phyloP scores from a whole-genome alignment of 2,329 filamentous ascomycete genomes.

The Metarhizium guizhouense region DNA sequence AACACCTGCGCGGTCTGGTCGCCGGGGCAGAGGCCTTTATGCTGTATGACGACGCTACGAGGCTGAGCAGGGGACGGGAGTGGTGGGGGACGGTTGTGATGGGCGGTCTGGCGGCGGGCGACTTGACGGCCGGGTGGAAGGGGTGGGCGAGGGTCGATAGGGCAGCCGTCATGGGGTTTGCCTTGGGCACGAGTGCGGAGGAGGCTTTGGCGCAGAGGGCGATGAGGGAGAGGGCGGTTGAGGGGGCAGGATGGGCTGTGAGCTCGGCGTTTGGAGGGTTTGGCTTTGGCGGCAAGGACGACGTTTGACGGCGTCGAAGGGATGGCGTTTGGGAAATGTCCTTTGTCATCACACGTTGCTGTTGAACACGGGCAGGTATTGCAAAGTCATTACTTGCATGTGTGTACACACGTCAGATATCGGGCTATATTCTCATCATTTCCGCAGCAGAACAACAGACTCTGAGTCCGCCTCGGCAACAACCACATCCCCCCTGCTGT shows the following conservation, averaged over 20 bases:
- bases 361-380: too few species aligned
- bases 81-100: constrained; percentile 53
- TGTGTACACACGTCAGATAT: too few species aligned
- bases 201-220: constrained; percentile 35
- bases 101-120: constrained; percentile 28
- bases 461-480: too few species aligned
- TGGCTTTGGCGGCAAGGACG: constrained; percentile 21
- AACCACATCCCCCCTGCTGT: too few species aligned
- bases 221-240: constrained; percentile 29
- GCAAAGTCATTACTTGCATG: too few species aligned
- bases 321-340: too few species aligned
- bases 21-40: constrained; percentile 36
- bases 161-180: constrained; percentile 30
- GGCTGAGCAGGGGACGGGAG: constrained; percentile 34
- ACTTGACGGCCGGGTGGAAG: constrained; percentile 25
- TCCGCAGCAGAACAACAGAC: too few species aligned
- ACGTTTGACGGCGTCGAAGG: not conserved
- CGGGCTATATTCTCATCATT: too few species aligned
- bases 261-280: constrained; percentile 42
- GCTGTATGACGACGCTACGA: constrained; percentile 34
- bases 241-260: constrained; percentile 36
- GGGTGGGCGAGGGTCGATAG: constrained; percentile 47
- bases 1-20: constrained; percentile 26
- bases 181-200: constrained; percentile 28
- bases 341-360: too few species aligned